These are phyloP conservation scores for Yamadazyma epiphylla DNA, from an alignment of 1,139 yeast genomes.

Conservation along the genomic window DNA sequence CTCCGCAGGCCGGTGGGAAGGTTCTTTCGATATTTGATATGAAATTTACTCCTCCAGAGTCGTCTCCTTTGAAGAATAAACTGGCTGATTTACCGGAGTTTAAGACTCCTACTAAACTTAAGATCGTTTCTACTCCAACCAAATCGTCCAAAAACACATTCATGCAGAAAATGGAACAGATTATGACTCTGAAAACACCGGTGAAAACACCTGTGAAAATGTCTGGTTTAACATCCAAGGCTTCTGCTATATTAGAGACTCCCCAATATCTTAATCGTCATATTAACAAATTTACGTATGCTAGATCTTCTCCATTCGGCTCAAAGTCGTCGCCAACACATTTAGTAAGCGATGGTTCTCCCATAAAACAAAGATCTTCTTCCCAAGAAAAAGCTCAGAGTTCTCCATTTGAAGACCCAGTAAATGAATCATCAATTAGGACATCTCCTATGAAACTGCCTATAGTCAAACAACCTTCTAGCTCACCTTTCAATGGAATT, in stretches of 20 bases:
- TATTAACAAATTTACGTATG: conserved; percentile 16
- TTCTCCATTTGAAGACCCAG: background rate
- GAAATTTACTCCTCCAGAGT: conserved; percentile 42
- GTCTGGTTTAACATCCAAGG: too few relatives aligned
- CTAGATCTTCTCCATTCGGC: conserved; percentile 8
- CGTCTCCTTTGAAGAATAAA: conserved; percentile 33
- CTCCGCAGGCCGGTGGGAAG: conserved; percentile 71
- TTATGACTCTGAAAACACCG: conserved; percentile 8
- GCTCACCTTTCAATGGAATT: conserved; percentile 1
- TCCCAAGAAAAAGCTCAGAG: conserved; percentile 2
- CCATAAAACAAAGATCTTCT: conserved; percentile 5
- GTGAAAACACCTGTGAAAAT: conserved; percentile 5
- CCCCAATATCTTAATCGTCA: conserved; percentile 31
- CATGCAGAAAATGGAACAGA: conserved; percentile 10
- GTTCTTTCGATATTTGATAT: conserved; percentile 65
- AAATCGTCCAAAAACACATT: conserved; percentile 7
- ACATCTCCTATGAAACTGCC: conserved; percentile 8
- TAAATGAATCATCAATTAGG: background rate
- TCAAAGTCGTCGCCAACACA: background rate
- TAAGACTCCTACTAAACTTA: conserved; percentile 32
- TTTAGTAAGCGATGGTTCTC: conserved; percentile 1
- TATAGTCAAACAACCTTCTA: background rate
- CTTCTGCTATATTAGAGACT: conserved; percentile 18
- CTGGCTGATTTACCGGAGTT: conserved; percentile 13
- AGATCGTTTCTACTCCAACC: conserved; percentile 7